Base-by-base conservation (phyloP, 352 stramenopile genomes). In the Discostella stelligera region DNA sequence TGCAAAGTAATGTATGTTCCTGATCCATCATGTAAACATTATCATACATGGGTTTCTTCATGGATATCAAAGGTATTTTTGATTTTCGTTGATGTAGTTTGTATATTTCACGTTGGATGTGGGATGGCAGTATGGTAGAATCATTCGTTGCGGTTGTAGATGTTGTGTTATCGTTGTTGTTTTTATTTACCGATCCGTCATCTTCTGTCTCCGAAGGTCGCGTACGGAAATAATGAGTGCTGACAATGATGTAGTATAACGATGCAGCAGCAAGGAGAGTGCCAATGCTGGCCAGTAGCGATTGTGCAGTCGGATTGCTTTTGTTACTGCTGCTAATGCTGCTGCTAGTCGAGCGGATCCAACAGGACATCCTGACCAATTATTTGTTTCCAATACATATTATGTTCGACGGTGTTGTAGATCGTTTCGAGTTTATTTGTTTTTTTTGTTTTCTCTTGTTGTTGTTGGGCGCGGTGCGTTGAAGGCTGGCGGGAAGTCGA, bases 41-140 rank as follows among this genome's bases (percentile, higher is more conserved):
- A 37, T 92, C 86, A 53, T 92, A 92, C 74, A 92, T 86, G 4
- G 82, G 82, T 49, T 81, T 85, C 59, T 92, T 92, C 82, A 87
- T 85, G 0, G 82, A 79, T 16, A 92, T 61, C 21, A 84, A 71
- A 27, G 79, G 65, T 27, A 86, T 71, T 75, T 88, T 89, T 41
- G 71, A 50, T 67, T 88, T 81, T 13, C 82, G 59, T 60, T 80
- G 58, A 61, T 65, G 54, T 66, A 89, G 82, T 46, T 92, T 92
- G 37, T 80, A 50, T 16, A 89, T 72, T 39, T 89, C 73, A 49
- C 86, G 73, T 62, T 77, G 48, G 1, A 90, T 54, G 71, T 92
- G 86, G 0, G 56, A 13, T 10, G 86, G 86, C 14, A 91, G 48
- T 76, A 58, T 30, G 56, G 56, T 58, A 64, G n/a, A n/a, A n/a